phyloP scores from a whole-genome alignment of 1,139 yeast species.

The Fermentozyma sake region DNA sequence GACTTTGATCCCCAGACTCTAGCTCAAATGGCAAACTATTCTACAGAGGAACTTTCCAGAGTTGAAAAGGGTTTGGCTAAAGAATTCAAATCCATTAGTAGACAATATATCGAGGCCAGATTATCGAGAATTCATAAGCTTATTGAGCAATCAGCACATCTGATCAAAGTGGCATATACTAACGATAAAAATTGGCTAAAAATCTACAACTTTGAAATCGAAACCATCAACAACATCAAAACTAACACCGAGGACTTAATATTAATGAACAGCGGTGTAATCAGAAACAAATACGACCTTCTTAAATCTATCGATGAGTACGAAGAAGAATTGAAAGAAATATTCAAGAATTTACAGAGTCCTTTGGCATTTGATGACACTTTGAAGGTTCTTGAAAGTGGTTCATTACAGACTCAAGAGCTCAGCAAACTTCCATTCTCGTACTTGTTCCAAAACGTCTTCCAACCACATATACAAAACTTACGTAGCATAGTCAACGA shows the following conservation, averaged over 20 bases:
- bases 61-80: slow-evolving; percentile 26
- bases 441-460: slow-evolving; percentile 22
- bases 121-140: slow-evolving; percentile 28
- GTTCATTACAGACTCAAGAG: slow-evolving; percentile 8
- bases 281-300: slow-evolving; percentile 15
- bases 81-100: slow-evolving; percentile 29
- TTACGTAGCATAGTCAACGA: slow-evolving; percentile 25
- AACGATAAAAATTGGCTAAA: slow-evolving; percentile 35
- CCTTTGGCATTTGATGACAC: slow-evolving; percentile 32
- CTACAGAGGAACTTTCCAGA: slow-evolving; percentile 25
- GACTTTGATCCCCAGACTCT: slow-evolving; percentile 4
- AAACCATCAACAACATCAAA: slow-evolving; percentile 28
- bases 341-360: slow-evolving; percentile 26
- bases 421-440: slow-evolving; percentile 26
- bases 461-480: slow-evolving; percentile 21
- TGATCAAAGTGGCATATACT: slow-evolving; percentile 23
- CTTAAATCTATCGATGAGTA: slow-evolving; percentile 22
- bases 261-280: slow-evolving; percentile 14
- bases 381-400: no score
- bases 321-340: slow-evolving; percentile 25
- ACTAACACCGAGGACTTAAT: slow-evolving; percentile 31
- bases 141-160: slow-evolving; percentile 22
- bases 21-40: slow-evolving; percentile 12
- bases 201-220: slow-evolving; percentile 30
- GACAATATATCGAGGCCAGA: slow-evolving; percentile 28